phyloP scores from a whole-genome alignment of 495 filamentous ascomycete genomes.

The Staphylotrichum tortipilum region DNA sequence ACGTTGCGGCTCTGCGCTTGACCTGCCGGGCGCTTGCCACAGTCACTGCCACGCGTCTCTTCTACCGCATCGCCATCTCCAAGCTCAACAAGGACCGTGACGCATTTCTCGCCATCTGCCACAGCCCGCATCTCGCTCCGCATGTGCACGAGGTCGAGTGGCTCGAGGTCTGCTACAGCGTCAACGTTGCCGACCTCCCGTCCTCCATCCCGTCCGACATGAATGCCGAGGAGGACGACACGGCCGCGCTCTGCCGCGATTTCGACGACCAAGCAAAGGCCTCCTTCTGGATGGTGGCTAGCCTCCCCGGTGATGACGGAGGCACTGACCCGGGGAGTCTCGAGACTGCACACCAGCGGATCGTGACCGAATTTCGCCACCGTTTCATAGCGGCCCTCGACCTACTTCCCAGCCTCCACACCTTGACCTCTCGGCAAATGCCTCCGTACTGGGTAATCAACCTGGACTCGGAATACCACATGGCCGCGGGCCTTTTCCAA shows the following conservation, averaged over 20 bases:
- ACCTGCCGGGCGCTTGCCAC: background rate
- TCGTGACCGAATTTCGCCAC: background rate
- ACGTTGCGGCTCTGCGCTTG: background rate
- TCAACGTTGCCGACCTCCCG: background rate
- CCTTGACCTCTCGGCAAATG: constrained; percentile 7
- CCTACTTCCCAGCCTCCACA: constrained; percentile 8
- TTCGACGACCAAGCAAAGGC: background rate
- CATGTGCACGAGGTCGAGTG: constrained; percentile 9
- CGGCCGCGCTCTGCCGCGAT: background rate
- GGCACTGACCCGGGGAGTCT: background rate
- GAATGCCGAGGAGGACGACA: background rate
- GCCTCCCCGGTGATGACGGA: background rate
- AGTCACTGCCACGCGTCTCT: background rate
- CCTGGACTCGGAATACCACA: background rate
- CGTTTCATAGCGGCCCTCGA: constrained; percentile 2
- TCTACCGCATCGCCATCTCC: constrained; percentile 10
- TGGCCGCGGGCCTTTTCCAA: background rate
- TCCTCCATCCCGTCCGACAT: background rate
- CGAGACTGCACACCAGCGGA: background rate
- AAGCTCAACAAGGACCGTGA: constrained; percentile 5
- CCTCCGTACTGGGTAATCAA: background rate
- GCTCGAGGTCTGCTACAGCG: constrained; percentile 4
- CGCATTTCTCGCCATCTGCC: constrained; percentile 5
- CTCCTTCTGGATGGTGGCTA: background rate
- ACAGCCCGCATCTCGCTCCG: background rate